phyloP scores from a whole-genome alignment of 2,329 filamentous ascomycete species.

The Beauveria asiatica region DNA sequence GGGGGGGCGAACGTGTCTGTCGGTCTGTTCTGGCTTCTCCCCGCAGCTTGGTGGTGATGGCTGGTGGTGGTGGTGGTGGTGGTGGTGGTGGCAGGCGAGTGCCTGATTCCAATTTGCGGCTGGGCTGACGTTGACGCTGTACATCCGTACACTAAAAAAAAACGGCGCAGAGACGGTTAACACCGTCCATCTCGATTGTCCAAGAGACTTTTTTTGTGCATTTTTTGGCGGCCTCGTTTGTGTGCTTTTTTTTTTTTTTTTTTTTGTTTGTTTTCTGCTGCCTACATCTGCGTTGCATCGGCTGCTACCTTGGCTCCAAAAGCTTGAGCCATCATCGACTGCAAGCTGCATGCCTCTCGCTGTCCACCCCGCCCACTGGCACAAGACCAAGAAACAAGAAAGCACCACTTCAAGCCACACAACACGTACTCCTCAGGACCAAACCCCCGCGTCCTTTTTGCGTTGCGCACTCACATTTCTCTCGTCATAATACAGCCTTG shows the following conservation, averaged over 20 bases:
- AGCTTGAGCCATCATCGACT: neutral
- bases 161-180: neutral
- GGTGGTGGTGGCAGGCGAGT: neutral
- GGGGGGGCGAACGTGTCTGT: too few species aligned
- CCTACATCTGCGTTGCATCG: neutral
- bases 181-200: neutral
- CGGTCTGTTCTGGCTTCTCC: neutral
- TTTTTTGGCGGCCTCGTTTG: neutral
- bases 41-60: neutral
- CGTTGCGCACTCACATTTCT: neutral
- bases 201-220: neutral
- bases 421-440: neutral
- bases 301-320: too few species aligned
- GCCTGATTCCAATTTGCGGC: conserved; percentile 3
- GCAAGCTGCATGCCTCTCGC: neutral
- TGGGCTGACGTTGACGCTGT: neutral
- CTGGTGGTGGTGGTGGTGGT: neutral
- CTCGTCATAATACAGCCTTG: conserved; percentile 4
- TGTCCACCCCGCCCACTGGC: neutral
- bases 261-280: neutral
- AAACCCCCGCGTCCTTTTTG: conserved; percentile 1
- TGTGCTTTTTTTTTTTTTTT: neutral
- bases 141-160: neutral
- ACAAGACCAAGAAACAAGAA: neutral
- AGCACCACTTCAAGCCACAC: neutral